Base-by-base conservation (phyloP, 208 protist species). In the Trypanosoma cruzi region DNA sequence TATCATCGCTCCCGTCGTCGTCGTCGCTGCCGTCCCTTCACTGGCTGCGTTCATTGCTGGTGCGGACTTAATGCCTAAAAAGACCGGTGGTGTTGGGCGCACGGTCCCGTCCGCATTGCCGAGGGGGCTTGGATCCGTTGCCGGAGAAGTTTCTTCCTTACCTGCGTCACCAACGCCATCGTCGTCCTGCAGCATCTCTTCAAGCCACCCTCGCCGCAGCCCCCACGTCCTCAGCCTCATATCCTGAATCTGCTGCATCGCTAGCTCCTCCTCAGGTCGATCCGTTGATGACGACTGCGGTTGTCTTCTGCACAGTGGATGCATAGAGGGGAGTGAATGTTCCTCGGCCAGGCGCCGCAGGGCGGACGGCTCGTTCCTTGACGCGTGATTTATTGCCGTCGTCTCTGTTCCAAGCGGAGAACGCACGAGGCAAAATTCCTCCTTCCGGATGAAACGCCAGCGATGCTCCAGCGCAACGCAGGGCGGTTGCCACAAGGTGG, bases 401-500 rank as follows among this genome's bases (percentile, higher is more conserved):
- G 1, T 31, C 53, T 20, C 53, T 13, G 31, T 26, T n/a, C 20
- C 16, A 2, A 11, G 37, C 32, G 31, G 57, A 34, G 18, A 8
- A 1, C 18, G 46, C 6, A 40, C 16, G 29, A 62, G n/a, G 26
- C 36, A 22, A 42, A 60, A 37, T 29, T 49, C 61, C 36, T 53
- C 53, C 37, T 36, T 31, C 13, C 42, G 49, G 24, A 74, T 40
- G 44, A 74, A 74, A 24, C 60, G 69, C 69, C 69, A 74, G 53
- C 61, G 52, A 50, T 74, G 61, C 48, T 22, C 20, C 46, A 67
- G 36, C n/a, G 54, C 5, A n/a, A 5, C n/a, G 24, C 26, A 26
- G 22, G 24, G 32, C 32, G 28, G 46, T 16, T 14, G 22, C 28
- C 10, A 36, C n/a, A 28, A 7, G 10, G 29, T 22, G 8, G 54